These are phyloP conservation scores for Dendrocalamus sinicus DNA, from an alignment of 176 grass and related monocot species.

Conservation along the genomic window DNA sequence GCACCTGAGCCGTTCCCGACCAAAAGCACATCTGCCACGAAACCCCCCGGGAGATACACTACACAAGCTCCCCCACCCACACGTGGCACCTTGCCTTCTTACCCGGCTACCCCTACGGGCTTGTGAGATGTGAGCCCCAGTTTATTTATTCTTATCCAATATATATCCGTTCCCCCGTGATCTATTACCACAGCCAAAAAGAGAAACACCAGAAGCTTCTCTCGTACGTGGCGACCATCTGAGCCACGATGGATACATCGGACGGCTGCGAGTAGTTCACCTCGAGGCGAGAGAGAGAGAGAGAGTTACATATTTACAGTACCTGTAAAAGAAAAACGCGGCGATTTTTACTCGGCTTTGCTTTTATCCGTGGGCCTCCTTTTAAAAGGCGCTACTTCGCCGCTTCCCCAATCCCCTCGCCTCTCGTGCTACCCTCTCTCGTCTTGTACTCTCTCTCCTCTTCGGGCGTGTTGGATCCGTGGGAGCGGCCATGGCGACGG, in stretches of 20 bases:
- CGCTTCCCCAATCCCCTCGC: slow-evolving; percentile 34
- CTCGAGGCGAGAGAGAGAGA: not conserved
- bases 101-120: not conserved
- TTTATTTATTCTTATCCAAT: slow-evolving; percentile 48
- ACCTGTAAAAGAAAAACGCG: not conserved
- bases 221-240: slow-evolving; percentile 17
- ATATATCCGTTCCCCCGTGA: slow-evolving; percentile 44
- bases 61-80: not conserved
- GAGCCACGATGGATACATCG: not conserved
- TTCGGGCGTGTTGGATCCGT: slow-evolving; percentile 15
- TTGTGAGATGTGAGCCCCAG: slow-evolving; percentile 42
- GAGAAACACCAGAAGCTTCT: not conserved
- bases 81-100: slow-evolving; percentile 18
- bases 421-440: not conserved
- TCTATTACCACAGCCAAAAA: not conserved
- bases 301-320: not conserved
- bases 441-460: not conserved
- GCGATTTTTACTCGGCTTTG: slow-evolving; percentile 30
- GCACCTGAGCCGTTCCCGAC: too few relatives aligned
- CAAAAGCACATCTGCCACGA: slow-evolving; percentile 24
- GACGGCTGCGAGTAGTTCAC: not conserved
- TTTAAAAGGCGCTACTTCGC: slow-evolving; percentile 55
- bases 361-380: slow-evolving; percentile 51
- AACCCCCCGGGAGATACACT: not conserved
- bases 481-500: slow-evolving; percentile 46